phyloP scores from a whole-genome alignment of 768 basidiomycete species.

The Collybia mongolica region DNA sequence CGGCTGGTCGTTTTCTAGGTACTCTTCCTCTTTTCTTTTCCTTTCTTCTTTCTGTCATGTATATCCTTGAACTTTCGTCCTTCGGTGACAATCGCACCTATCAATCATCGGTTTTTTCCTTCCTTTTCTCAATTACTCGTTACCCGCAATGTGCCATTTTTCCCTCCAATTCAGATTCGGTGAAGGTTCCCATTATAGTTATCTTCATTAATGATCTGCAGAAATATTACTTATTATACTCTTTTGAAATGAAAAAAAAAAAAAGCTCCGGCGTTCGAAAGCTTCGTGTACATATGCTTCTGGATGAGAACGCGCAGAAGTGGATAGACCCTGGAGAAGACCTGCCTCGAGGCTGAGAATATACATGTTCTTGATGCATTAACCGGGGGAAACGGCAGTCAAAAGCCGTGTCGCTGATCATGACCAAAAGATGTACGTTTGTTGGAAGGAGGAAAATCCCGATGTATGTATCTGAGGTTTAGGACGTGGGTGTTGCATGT shows the following conservation, averaged over 20 bases:
- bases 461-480: too few species aligned
- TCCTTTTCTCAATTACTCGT: slow-evolving; percentile 5
- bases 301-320: too few species aligned
- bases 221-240: slow-evolving; percentile 2
- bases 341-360: too few species aligned
- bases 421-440: too few species aligned
- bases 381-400: too few species aligned
- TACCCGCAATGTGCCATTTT: slow-evolving; percentile 8
- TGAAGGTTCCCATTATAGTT: slow-evolving; percentile 12
- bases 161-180: slow-evolving; percentile 3
- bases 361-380: too few species aligned
- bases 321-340: too few species aligned
- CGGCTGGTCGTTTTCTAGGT: slow-evolving; percentile 9
- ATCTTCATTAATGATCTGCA: slow-evolving; percentile 13
- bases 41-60: not conserved
- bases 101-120: slow-evolving; percentile 4
- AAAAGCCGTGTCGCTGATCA: too few species aligned
- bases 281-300: too few species aligned
- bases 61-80: slow-evolving; percentile 1
- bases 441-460: too few species aligned
- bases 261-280: not conserved
- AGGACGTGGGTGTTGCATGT: too few species aligned
- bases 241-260: not conserved
- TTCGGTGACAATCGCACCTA: slow-evolving; percentile 2
- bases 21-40: not conserved